These are phyloP conservation scores for Trametes sp. DNA, from an alignment of 1,284 basidiomycete species.

Conservation along the genomic window DNA sequence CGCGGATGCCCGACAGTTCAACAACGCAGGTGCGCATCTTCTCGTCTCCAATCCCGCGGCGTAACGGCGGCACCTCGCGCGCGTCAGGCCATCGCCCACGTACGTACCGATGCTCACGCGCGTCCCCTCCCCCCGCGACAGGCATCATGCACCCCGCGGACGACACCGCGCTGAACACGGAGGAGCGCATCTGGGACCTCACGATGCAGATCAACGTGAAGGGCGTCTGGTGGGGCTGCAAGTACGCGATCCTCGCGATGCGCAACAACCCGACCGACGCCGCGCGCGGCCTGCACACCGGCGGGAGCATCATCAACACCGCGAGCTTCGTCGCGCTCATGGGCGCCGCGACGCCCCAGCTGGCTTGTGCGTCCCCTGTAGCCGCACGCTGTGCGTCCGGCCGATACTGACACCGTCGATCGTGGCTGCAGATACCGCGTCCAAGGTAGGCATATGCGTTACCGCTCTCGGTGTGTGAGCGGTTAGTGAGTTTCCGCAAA, in stretches of 20 bases:
- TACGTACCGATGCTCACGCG: slow-evolving; percentile 8
- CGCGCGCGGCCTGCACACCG: slow-evolving; percentile 79
- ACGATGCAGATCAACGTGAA: slow-evolving; percentile 96
- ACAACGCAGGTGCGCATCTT: slow-evolving; percentile 75
- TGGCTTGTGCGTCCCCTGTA: slow-evolving; percentile 77
- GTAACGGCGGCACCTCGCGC: background rate
- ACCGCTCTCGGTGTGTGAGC: background rate
- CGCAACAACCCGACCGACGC: slow-evolving; percentile 87
- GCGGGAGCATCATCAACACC: slow-evolving; percentile 97
- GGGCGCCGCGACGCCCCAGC: slow-evolving; percentile 95
- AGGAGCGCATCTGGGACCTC: slow-evolving; percentile 95
- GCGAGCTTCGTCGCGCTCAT: slow-evolving; percentile 94
- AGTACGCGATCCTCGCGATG: slow-evolving; percentile 97
- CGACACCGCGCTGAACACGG: slow-evolving; percentile 94
- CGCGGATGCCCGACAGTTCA: slow-evolving; percentile 70
- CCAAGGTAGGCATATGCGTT: slow-evolving; percentile 60
- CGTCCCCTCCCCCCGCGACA: slow-evolving; percentile 33
- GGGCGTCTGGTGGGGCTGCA: slow-evolving; percentile 99
- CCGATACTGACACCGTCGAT: background rate
- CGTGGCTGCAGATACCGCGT: slow-evolving; percentile 73
- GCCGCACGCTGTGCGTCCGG: background rate
- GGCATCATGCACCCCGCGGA: slow-evolving; percentile 96
- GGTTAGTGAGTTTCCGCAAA: background rate
- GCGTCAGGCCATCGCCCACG: no score
- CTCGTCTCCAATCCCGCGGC: background rate